Base-by-base conservation (phyloP, 495 filamentous ascomycete species). In the Trypethelium eluteriae region DNA sequence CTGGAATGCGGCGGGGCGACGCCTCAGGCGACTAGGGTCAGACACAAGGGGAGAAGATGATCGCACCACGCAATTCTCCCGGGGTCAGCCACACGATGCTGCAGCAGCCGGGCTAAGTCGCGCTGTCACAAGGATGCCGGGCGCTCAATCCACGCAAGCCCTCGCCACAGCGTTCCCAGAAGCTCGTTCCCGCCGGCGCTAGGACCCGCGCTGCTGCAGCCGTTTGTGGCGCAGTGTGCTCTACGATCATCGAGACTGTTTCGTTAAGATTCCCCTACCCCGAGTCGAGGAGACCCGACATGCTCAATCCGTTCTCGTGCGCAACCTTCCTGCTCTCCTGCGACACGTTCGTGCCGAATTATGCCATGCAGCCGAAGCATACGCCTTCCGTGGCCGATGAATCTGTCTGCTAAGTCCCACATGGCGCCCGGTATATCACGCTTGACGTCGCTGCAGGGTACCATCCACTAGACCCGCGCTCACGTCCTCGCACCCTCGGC, bases 381-480 rank as follows among this genome's bases (percentile, higher is more conserved):
- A n/a, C 32, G 53, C 25, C 53, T 5, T 2, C 18, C 32, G 14
- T 36, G 34, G 53, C 53, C 53, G n/a, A 59, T 18, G 7, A 59
- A 59, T 59, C 18, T 59, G 53, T 59, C 53, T 59, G 25, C 53
- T 36, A 59, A 59, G 49, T 53, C 49, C 53, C 7, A 36, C 53
- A 36, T 36, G 53, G 53, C 18, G 53, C 18, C 53, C 36, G 11
- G 16, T 5, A 59, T 59, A 59, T 59, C 53, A 59, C 53, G 53
- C 53, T 59, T 59, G 53, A 59, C 53, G 25, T 59, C 18, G 53
- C 32, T 59, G 53, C 53, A 59, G 53, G 53, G 53, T 59, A 59
- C 32, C 53, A 59, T 59, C 53, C 53, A 59, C 53, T 59, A 59
- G 53, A 25, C 25, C 25, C 25, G 25, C 25, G 1, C 25, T 59